A percentile compares a stretch with the other conserved stretches of the same genome.
Evolutionary conservation across 2,329 filamentous ascomycete species (phyloP).

Genomic region (Alternaria arbusti): DNA sequence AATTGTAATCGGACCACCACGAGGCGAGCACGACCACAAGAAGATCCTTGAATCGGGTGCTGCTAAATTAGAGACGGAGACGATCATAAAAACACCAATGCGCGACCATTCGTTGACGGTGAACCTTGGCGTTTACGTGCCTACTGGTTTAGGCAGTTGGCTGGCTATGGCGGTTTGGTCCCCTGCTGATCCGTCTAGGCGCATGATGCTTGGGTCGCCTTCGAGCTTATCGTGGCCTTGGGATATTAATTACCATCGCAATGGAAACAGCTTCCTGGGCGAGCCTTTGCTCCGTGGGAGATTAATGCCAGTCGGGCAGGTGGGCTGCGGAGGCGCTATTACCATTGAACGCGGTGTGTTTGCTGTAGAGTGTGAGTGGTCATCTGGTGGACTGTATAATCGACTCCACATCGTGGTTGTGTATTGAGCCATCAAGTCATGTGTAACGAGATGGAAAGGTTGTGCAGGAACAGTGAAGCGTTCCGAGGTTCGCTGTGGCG

Average conservation of each 20-base stretch:
- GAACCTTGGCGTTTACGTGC: conserved; percentile 2
- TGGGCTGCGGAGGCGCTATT: conserved; percentile 11
- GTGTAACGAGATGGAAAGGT: not conserved
- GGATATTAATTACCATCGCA: conserved; percentile 35
- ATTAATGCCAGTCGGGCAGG: conserved; percentile 38
- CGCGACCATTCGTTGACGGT: not conserved
- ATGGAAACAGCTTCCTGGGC: conserved; percentile 30
- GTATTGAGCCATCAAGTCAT: not conserved
- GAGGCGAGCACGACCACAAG: not conserved
- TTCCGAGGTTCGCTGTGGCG: not conserved
- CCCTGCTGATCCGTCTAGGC: conserved; percentile 21
- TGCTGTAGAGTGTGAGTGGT: not conserved
- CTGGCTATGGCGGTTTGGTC: conserved; percentile 6
- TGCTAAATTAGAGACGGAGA: not conserved
- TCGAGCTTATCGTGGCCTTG: conserved; percentile 21
- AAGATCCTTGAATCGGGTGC: not conserved
- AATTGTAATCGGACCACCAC: not conserved
- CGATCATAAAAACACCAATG: not conserved
- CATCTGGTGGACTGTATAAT: not conserved
- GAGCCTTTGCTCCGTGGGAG: conserved; percentile 27
- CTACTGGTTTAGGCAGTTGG: conserved; percentile 20
- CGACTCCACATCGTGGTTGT: not conserved
- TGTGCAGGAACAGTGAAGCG: not conserved
- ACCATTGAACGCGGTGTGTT: not conserved
- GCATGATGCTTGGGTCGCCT: conserved; percentile 10